These are phyloP conservation scores for Arctium minus DNA, from an alignment of 129 eudicot genomes.

Conservation along the genomic window DNA sequence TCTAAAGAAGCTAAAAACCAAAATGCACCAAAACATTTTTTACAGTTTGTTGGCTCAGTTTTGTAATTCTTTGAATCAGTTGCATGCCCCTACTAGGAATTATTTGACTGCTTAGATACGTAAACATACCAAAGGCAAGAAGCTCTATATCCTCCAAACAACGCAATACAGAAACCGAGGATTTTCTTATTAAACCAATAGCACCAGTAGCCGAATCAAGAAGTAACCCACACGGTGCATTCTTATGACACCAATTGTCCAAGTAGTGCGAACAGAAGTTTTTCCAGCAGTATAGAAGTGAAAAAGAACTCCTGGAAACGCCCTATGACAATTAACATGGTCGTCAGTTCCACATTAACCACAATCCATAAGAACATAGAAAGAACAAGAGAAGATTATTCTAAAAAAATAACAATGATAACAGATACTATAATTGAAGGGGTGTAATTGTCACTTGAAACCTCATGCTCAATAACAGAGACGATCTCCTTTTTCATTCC, in stretches of 20 bases:
- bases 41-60: neutral
- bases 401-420: conserved; percentile 1
- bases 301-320: conserved; percentile 56
- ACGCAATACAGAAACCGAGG: conserved; percentile 74
- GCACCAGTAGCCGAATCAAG: conserved; percentile 65
- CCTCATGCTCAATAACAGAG: conserved; percentile 79
- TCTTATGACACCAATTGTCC: conserved; percentile 63
- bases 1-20: neutral
- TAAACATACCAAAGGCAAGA: conserved; percentile 53
- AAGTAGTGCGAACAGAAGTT: conserved; percentile 57
- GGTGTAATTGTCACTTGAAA: conserved; percentile 13
- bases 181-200: conserved; percentile 71
- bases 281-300: conserved; percentile 73
- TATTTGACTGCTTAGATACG: neutral
- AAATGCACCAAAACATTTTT: neutral
- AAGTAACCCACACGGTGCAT: conserved; percentile 66
- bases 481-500: conserved; percentile 77
- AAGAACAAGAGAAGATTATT: neutral
- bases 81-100: neutral
- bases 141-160: conserved; percentile 76
- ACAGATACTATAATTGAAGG: neutral
- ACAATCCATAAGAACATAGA: neutral
- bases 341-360: conserved; percentile 15
- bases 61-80: conserved; percentile 1
- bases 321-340: conserved; percentile 50